phyloP scores from a whole-genome alignment of 2,329 filamentous ascomycete genomes.

The Penicillium occitanis region DNA sequence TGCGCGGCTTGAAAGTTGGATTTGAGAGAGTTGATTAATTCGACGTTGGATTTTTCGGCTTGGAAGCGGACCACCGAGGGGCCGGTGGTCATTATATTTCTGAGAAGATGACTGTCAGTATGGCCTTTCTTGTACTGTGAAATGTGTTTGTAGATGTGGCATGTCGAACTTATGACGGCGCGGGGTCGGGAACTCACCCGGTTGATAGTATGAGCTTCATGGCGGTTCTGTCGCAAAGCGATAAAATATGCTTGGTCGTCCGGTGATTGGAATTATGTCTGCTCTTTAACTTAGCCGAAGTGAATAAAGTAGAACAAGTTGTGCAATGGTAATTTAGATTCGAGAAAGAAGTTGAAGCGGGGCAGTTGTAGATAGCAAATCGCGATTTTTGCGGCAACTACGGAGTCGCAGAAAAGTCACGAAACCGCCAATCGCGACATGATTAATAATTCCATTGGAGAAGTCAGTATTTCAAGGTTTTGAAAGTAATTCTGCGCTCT shows the following conservation, averaged over 20 bases:
- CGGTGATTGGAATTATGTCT: background rate
- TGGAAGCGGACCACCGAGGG: constrained; percentile 81
- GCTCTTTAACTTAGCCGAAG: background rate
- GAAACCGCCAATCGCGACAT: background rate
- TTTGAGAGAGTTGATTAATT: constrained; percentile 84
- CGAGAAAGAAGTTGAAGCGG: background rate
- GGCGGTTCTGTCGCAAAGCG: background rate
- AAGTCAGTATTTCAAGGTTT: background rate
- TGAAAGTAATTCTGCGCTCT: background rate
- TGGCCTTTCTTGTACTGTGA: background rate
- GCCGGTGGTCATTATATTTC: constrained; percentile 82
- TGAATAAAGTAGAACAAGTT: background rate
- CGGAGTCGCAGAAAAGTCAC: constrained; percentile 1
- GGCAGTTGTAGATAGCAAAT: constrained; percentile 6
- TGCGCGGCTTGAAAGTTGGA: constrained; percentile 77
- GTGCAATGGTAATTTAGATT: no score
- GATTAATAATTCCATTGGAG: background rate
- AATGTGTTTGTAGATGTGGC: background rate
- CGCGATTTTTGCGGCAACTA: constrained; percentile 3
- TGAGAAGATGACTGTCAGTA: constrained; percentile 40
- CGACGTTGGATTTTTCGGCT: constrained; percentile 83
- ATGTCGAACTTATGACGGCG: background rate
- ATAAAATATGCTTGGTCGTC: background rate
- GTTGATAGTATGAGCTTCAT: constrained; percentile 85
- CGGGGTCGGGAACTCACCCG: constrained; percentile 59